Percentiles rank a stretch among this genome's conserved stretches.
Evolutionary conservation across 106 monocot genomes (phyloP).

Genomic region (Acanthochlamys bracteata): DNA sequence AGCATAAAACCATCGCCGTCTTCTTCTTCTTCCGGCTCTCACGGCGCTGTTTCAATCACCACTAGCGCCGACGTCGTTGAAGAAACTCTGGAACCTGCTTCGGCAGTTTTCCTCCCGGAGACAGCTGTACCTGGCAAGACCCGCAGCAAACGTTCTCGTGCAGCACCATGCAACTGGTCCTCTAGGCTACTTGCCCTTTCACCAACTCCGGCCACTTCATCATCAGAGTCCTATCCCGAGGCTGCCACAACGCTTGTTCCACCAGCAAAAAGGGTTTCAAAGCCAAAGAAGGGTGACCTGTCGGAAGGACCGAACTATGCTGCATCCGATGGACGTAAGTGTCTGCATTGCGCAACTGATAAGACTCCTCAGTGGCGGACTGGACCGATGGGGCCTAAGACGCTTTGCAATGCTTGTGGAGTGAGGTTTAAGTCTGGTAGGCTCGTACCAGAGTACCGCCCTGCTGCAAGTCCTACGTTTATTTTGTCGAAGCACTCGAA

Average conservation of each 20-base stretch:
- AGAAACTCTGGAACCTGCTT: background rate
- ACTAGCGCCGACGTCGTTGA: background rate
- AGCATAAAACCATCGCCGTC: conserved; percentile 23
- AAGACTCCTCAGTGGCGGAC: conserved; percentile 93
- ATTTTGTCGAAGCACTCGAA: conserved; percentile 38
- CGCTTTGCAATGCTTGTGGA: conserved; percentile 91
- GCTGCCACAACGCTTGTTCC: background rate
- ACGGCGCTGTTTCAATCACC: background rate
- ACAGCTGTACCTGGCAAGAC: conserved; percentile 44
- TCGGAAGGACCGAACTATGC: background rate
- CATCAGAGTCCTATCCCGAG: conserved; percentile 7
- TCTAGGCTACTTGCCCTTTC: conserved; percentile 43
- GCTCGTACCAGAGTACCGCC: conserved; percentile 53
- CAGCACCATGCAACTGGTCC: conserved; percentile 44
- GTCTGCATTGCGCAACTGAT: conserved; percentile 80
- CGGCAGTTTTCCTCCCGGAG: conserved; percentile 12
- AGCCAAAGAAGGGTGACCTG: conserved; percentile 38
- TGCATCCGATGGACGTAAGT: conserved; percentile 39
- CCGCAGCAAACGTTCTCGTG: conserved; percentile 69
- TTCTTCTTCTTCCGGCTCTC: conserved; percentile 2
- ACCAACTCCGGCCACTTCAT: conserved; percentile 9
- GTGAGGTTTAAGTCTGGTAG: conserved; percentile 85
- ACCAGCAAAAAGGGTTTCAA: background rate
- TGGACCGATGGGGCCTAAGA: conserved; percentile 87
- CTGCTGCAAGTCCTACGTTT: conserved; percentile 37